Base-by-base conservation (phyloP, 768 basidiomycete species). In the Boletellus ananas region DNA sequence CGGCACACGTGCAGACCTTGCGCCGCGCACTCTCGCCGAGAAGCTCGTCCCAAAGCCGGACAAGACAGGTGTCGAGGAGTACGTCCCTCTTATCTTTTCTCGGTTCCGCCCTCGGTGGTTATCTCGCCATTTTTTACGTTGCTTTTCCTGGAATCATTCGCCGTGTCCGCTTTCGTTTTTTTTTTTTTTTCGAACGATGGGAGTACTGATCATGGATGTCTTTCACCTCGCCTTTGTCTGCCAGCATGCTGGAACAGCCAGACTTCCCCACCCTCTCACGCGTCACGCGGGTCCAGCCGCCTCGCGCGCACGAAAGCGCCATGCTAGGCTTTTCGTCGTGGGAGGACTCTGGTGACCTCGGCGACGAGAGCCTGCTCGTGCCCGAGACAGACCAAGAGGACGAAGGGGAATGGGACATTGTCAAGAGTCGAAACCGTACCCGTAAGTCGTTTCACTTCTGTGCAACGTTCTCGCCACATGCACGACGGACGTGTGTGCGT, bases 391-490 rank as follows among this genome's bases (percentile, higher is more conserved):
- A 82, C 50, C 81, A 78, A 23, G 87, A 87, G 62, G 88, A 88
- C 47, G 87, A 85, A 44, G 85, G 82, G 3, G 75, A 73, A 16
- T 91, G 89, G 90, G 86, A 81, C 20, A 79, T 89, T 37, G 87
- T 92, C 57, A 79, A 74, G 68, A 79, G 80, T 57, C 75, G 76
- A 49, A 63, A 68, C 34, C 74, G 72, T 41, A 56, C 68, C 21
- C 73, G 79, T 80, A 65, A 50, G n/a, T 72, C 42, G n/a, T 46
- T 27, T 44, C 18, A 6, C 9, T 38, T 29, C 2, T 18, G 36
- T 34, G 29, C 9, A 11, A 29, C 29, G 29, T 11, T 29, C 5
- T 11, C 29, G 29, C 29, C 29, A 9, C 29, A 11, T 7, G 29
- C 1, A 29, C 29, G 29, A 29, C 25, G 25, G 8, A 29, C 9